Percentiles rank a stretch among this genome's conserved stretches.
Conservation (phyloP, 805 yeast species). For the Hanseniaspora vineae region DNA sequence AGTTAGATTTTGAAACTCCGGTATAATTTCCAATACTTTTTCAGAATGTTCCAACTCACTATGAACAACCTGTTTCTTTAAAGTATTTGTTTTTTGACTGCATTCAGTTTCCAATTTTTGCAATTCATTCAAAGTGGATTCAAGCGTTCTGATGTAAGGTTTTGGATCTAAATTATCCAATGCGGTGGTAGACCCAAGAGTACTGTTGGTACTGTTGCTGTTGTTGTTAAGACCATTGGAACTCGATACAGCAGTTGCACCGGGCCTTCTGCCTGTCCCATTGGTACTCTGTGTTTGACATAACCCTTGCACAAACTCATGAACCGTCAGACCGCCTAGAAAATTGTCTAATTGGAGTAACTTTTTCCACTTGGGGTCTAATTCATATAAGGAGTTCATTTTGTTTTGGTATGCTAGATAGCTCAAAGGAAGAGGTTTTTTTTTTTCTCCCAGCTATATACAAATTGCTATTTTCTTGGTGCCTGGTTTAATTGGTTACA, state of each 20-base stretch:
- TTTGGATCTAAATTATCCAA: conserved; percentile 57
- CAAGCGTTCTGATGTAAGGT: conserved; percentile 89
- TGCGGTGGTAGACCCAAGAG: not conserved
- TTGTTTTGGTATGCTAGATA: not conserved
- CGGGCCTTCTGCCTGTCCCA: not conserved
- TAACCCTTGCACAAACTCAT: conserved; percentile 70
- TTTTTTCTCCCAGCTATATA: not conserved
- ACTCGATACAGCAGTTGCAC: not conserved
- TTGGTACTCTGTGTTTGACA: conserved; percentile 46
- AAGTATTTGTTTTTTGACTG: conserved; percentile 31
- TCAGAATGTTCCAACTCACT: conserved; percentile 56
- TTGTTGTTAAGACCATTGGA: not conserved
- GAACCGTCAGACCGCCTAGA: conserved; percentile 55
- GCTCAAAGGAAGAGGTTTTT: no score
- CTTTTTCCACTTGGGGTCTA: conserved; percentile 49
- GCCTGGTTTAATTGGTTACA: no score
- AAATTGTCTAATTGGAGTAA: conserved; percentile 49
- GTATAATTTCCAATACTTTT: conserved; percentile 44
- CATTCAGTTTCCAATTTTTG: conserved; percentile 38
- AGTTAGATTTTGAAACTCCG: conserved; percentile 34
- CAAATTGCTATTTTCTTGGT: no score
- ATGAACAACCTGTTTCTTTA: conserved; percentile 43
- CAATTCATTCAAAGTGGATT: conserved; percentile 65
- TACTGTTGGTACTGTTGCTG: not conserved
- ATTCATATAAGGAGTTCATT: conserved; percentile 38